Evolutionary conservation across 176 grass and related monocot genomes (phyloP).

Genomic region (Thalia dealbata): DNA sequence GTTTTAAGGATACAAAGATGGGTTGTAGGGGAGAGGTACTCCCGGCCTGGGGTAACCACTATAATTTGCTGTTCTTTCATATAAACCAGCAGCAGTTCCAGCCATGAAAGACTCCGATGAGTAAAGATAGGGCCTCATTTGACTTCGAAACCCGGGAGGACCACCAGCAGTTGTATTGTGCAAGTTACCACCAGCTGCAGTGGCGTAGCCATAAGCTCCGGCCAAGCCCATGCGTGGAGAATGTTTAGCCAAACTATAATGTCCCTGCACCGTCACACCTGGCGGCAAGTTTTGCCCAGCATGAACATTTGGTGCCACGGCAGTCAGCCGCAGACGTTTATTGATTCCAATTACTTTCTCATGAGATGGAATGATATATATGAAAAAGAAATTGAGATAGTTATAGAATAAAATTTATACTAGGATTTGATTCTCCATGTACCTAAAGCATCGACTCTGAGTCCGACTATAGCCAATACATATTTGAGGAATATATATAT

Average conservation of each 20-base stretch:
- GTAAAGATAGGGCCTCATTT: not conserved
- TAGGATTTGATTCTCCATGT: no score
- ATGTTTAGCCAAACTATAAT: not conserved
- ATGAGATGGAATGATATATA: no score
- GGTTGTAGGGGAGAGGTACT: not conserved
- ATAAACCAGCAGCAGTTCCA: not conserved
- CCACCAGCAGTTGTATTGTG: not conserved
- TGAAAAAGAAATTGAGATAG: no score
- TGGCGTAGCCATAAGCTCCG: not conserved
- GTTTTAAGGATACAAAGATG: not conserved
- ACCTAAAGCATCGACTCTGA: no score
- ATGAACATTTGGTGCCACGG: not conserved
- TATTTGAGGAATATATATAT: no score
- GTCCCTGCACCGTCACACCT: not conserved
- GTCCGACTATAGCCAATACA: no score
- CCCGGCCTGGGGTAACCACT: not conserved
- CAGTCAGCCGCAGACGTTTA: not conserved
- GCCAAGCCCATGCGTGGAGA: constrained; percentile 13
- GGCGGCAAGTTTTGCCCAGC: not conserved
- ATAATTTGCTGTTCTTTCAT: not conserved
- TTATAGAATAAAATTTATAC: no score
- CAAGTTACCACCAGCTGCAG: constrained; percentile 1
- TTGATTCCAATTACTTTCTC: no score
- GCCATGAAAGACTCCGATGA: not conserved
- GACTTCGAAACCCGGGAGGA: not conserved